Evolutionary conservation across 495 filamentous ascomycete species (phyloP), one percentile per base, ranked within the genome.

Genomic region (Schizothecium vesticola): DNA sequence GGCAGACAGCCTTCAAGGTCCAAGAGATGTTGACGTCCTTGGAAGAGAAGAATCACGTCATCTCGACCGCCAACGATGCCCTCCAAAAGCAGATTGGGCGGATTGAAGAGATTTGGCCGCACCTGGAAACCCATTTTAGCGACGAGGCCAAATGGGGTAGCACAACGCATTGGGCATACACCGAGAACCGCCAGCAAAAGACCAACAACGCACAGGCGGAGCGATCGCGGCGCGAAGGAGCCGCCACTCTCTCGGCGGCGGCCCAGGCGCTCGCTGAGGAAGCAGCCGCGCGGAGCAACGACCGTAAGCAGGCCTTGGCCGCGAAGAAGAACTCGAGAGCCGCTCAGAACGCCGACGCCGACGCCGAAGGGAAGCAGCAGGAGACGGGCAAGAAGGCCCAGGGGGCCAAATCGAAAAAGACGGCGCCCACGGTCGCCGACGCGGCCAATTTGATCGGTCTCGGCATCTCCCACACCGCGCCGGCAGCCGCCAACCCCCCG

Each of bases 21-120:
- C 83, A 86, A 56, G 90, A 94, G 67, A 88, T 97, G 79, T 86
- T 97, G 69, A 85, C 90, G 66, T 91, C 91, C 0, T 81, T 97
- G 33, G 96, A 98, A 71, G 95, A 99, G 79, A 99, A 99, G 79
- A 97, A 96, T 69, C 94, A 96, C 69, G 93, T 98, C 63, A 89
- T 97, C 56, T 88, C 89, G 3, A 94, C 93, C 5, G 94, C 96
- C 57, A 92, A 91, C 70, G 91, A 96, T 65, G 90, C 93, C 63
- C 86, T 98, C 9, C 87, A 92, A 66, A 94, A 92, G 74, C 93
- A 97, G 75, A 80, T 97, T 23, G 77, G 86, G 64, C 91, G 95
- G 24, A 86, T 97, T 70, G 91, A 98, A 70, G 88, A 89, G 56
- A 87, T 93, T 23, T 96, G 87, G 81, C 89, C 91, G 16, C 89